Percentiles rank a stretch among this genome's conserved stretches.
Conservation (phyloP, 306 rosid species). For the Cyclanthera cordifolia region DNA sequence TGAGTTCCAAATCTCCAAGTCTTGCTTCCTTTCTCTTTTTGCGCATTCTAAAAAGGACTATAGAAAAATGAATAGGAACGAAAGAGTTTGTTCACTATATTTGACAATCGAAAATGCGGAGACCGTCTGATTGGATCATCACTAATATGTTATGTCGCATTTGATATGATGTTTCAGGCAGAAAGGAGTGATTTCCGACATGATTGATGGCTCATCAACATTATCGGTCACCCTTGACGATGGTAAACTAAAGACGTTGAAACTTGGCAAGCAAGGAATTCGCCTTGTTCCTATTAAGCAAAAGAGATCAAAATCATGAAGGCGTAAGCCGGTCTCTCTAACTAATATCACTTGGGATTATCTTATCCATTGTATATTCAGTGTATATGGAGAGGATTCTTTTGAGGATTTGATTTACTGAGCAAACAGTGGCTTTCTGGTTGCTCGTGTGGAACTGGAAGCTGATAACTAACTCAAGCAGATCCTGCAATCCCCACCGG, state of each 20-base stretch:
- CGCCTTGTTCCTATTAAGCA: slow-evolving; percentile 71
- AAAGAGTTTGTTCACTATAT: background rate
- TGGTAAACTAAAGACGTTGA: slow-evolving; percentile 45
- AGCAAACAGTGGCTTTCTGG: slow-evolving; percentile 7
- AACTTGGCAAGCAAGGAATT: slow-evolving; percentile 77
- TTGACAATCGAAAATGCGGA: background rate
- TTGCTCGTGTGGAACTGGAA: slow-evolving; percentile 10
- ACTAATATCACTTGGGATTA: slow-evolving; percentile 1
- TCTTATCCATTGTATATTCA: slow-evolving; percentile 7
- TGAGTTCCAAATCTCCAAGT: background rate
- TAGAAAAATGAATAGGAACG: background rate
- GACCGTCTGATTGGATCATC: background rate
- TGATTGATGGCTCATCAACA: slow-evolving; percentile 53
- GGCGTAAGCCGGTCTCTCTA: slow-evolving; percentile 12
- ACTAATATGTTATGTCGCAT: background rate
- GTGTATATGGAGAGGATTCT: slow-evolving; percentile 11
- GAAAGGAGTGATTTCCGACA: slow-evolving; percentile 59
- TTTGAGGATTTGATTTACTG: background rate
- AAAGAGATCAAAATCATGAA: slow-evolving; percentile 60
- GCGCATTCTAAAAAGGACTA: background rate
- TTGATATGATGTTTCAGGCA: slow-evolving; percentile 44
- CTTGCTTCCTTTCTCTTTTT: background rate
- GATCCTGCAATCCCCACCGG: slow-evolving; percentile 4
- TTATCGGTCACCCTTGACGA: slow-evolving; percentile 68
- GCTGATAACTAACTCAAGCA: slow-evolving; percentile 3